Conservation (phyloP, 2,329 filamentous ascomycete species). For the Trichoderma arundinaceum region DNA sequence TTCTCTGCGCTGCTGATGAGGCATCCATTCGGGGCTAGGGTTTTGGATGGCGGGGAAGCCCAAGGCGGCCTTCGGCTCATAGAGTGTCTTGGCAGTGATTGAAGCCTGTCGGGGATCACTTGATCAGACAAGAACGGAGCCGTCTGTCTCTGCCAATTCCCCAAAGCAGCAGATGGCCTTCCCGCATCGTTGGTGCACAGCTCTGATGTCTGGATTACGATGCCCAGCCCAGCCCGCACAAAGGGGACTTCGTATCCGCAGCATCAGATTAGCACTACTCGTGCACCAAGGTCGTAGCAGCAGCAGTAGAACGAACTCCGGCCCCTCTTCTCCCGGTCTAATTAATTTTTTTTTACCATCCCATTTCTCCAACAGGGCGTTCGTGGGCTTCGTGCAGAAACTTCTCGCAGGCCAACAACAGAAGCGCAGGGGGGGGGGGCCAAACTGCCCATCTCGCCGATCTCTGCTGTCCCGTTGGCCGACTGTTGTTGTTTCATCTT, state of each 20-base stretch:
- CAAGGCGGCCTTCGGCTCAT: conserved; percentile 27
- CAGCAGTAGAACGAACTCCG: not conserved
- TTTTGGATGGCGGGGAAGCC: conserved; percentile 27
- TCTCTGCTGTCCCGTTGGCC: conserved; percentile 26
- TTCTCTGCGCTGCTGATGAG: conserved; percentile 12
- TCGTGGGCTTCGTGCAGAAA: conserved; percentile 10
- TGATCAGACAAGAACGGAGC: conserved; percentile 26
- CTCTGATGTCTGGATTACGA: conserved; percentile 1
- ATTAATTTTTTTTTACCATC: not conserved
- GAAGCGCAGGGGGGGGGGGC: conserved; percentile 15
- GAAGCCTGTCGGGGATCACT: conserved; percentile 26
- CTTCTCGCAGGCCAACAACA: conserved; percentile 1
- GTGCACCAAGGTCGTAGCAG: conserved; percentile 19
- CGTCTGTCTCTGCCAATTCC: conserved; percentile 13
- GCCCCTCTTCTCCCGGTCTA: conserved; percentile 14
- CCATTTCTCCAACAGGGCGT: not conserved
- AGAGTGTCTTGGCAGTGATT: conserved; percentile 23
- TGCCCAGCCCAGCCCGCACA: conserved; percentile 19
- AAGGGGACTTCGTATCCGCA: conserved; percentile 26
- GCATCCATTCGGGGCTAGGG: conserved; percentile 22
- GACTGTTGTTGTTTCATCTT: conserved; percentile 28
- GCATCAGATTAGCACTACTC: conserved; percentile 11
- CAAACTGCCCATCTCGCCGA: conserved; percentile 23
- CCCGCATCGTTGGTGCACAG: not conserved
- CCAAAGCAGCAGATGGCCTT: conserved; percentile 9